Evolutionary conservation across 1,139 yeast species (phyloP), one percentile per base, ranked within the genome.

Genomic region (Saccharomyces hybrid): DNA sequence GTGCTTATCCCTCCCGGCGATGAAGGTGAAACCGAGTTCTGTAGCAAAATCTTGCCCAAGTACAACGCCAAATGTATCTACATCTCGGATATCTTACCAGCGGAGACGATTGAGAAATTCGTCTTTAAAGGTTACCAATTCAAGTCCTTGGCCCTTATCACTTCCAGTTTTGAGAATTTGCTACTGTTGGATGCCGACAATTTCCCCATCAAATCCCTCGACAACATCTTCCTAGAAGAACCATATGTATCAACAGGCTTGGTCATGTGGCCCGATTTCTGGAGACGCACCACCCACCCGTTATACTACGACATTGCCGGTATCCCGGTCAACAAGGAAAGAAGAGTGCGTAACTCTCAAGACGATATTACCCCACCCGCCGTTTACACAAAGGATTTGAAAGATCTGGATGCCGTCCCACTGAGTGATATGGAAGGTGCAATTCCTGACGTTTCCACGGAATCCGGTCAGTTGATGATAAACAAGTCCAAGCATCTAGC

Each of bases 251-350:
- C 75, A 23, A 70, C 75, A 51, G 91, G 93, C 1, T 75, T 85
- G 71, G 78, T 87, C 4, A 73, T 85, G 30, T 87, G 95, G 91
- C 93, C 95, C 4, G 95, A 88, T 69, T 87, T 81, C 67, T 88
- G 95, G 95, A 77, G 79, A 61, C 76, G 95, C 60, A 79, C 88
- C 0, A 83, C 86, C 1, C 78, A 85, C 5, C 95, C 95, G 4
- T 71, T 70, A 38, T 88, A 76, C 65, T 87, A 84, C 68, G 80
- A 82, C 11, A 78, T 87, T 56, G 88, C 89, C 0, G 84, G 78
- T 5, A 70, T 79, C 4, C 63, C 72, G 28, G 74, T 82, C 6
- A 72, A 65, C 52, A 53, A 72, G 14, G 65, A 69, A 38, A 72
- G 69, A 44, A 69, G 81, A 42, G 77, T 76, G 4, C 75, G 81